Base-by-base conservation (phyloP, 2,329 filamentous ascomycete genomes). In the Macrophomina pseudophaseolina region DNA sequence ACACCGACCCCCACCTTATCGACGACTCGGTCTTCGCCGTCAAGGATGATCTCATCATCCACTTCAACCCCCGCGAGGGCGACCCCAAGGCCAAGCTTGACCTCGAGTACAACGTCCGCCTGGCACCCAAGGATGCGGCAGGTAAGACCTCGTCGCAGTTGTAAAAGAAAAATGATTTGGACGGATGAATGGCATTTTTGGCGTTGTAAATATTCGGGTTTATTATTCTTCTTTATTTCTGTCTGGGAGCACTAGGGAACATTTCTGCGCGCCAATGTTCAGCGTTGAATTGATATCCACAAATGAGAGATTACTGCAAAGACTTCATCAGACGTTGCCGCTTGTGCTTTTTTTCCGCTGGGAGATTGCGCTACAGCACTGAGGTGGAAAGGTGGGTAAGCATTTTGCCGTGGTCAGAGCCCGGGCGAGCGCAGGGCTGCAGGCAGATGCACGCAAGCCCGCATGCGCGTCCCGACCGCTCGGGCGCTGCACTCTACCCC, bases 11-110 rank as follows among this genome's bases (percentile, higher is more conserved):
- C 18, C 85, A 85, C 74, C 80, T 87, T 44, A 77, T 79, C 68
- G 87, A 84, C 70, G 86, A 88, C 78, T 86, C 86, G 56, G 86
- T 88, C 65, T 88, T 87, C 71, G 86, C 86, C 11, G 86, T 88
- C 77, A 88, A 69, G 66, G 62, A 66, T 32, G 68, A 69, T 28
- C 52, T 69, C 46, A 49, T 69, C 32, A 49, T 69, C n/a, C 33
- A 67, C 49, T 69, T 69, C 63, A 80, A 80, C 73, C 85, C 85
- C 63, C 79, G 80, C 73, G 78, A 83, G 68, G 75, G 78, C 58
- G 80, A 84, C 69, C 77, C 81, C 69, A 84, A 86, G 77, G 86
- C 87, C 6, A 75, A 78, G 68, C 83, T 87, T 75, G 86, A 89
- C 76, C 75, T 91, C 64, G 82, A 84, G 72, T 89, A 90, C 75